Evolutionary conservation across 2,329 filamentous ascomycete species (phyloP).

Genomic region (Trichophyton equinum): DNA sequence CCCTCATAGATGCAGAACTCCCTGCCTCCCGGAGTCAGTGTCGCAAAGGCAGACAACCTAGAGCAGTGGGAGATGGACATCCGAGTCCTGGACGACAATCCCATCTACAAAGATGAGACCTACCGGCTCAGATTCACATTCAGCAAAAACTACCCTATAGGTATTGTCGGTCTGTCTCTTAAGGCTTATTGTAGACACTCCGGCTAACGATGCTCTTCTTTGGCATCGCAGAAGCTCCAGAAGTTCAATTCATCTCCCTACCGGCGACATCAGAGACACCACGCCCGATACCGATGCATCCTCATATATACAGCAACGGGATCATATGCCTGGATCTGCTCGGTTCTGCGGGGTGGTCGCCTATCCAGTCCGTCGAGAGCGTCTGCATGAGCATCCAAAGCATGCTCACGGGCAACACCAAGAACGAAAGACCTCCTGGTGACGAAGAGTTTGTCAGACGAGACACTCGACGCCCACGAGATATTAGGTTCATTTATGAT

Average conservation of each 20-base stretch:
- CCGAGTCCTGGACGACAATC: conserved; percentile 76
- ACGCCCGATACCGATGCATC: conserved; percentile 74
- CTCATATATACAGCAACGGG: conserved; percentile 95
- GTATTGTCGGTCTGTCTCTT: conserved; percentile 33
- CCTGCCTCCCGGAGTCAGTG: conserved; percentile 56
- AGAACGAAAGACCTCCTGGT: conserved; percentile 78
- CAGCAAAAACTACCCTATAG: conserved; percentile 74
- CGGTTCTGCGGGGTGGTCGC: conserved; percentile 79
- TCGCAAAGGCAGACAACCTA: conserved; percentile 70
- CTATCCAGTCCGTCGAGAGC: conserved; percentile 92
- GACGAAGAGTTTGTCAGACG: conserved; percentile 78
- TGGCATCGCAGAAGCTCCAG: conserved; percentile 60
- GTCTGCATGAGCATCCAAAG: conserved; percentile 96
- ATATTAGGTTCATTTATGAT: conserved; percentile 91
- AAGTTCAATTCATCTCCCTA: conserved; percentile 72
- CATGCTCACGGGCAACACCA: conserved; percentile 92
- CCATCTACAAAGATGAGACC: conserved; percentile 65
- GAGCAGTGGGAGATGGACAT: conserved; percentile 91
- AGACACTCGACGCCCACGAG: conserved; percentile 66
- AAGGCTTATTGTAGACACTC: background rate
- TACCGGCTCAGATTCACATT: conserved; percentile 86
- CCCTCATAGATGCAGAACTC: conserved; percentile 42
- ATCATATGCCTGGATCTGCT: conserved; percentile 96
- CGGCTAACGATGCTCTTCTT: background rate
- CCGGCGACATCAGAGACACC: conserved; percentile 29